Percentiles rank a stretch among this genome's conserved stretches.
These are phyloP conservation scores for Tuber microsphaerosporum DNA, from an alignment of 495 filamentous ascomycete genomes.

Conservation along the genomic window DNA sequence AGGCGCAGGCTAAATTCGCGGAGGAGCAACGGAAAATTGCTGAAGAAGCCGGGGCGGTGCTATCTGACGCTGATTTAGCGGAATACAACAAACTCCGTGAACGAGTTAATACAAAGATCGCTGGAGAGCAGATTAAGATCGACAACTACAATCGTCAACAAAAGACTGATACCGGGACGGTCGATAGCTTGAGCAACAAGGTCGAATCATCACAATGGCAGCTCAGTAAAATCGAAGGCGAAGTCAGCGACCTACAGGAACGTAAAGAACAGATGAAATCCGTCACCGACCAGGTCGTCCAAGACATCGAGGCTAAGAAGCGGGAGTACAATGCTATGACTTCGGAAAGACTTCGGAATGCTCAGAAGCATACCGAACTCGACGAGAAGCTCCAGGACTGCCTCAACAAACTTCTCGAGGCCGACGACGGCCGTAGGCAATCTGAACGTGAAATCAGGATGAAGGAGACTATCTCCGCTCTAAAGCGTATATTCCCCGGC, in stretches of 20 bases:
- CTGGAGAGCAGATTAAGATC: conserved; percentile 71
- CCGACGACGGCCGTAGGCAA: conserved; percentile 73
- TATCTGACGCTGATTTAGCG: conserved; percentile 78
- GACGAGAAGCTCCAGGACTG: conserved; percentile 85
- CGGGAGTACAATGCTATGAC: conserved; percentile 77
- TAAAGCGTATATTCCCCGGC: conserved; percentile 87
- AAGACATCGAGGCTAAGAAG: conserved; percentile 81
- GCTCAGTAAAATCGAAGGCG: conserved; percentile 62
- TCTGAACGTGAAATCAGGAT: conserved; percentile 68
- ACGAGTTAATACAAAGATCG: conserved; percentile 77
- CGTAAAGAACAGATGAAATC: conserved; percentile 56
- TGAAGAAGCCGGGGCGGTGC: conserved; percentile 75
- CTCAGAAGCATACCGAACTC: conserved; percentile 73
- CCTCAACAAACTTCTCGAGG: conserved; percentile 68
- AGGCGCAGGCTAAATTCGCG: conserved; percentile 84
- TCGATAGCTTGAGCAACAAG: conserved; percentile 77
- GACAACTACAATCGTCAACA: conserved; percentile 75
- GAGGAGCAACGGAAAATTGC: conserved; percentile 72
- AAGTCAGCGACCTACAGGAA: conserved; percentile 61
- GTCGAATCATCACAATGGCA: conserved; percentile 70
- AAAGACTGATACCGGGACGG: conserved; percentile 81
- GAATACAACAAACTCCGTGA: conserved; percentile 80
- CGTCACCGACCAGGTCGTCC: conserved; percentile 57
- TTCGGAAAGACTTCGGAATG: conserved; percentile 72
- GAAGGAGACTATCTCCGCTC: conserved; percentile 69